Conservation (phyloP, 495 filamentous ascomycete species). For the Lindgomyces ingoldianus region DNA sequence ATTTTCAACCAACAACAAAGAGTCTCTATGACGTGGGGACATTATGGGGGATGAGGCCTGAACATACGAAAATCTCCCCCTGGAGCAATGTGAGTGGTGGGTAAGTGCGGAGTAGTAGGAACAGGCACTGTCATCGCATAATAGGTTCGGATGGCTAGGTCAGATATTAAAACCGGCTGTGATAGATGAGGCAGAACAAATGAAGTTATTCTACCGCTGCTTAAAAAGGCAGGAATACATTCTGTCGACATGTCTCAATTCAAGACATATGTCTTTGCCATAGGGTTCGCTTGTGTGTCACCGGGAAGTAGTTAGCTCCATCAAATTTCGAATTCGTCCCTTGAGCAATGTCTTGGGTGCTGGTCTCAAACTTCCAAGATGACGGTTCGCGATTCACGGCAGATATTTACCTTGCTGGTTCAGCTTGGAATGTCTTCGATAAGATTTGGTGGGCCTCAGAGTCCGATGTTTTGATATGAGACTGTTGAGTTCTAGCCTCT, state of each 20-base stretch:
- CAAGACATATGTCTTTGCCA: background rate
- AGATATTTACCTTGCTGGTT: conserved; percentile 65
- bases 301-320: background rate
- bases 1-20: no score
- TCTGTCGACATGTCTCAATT: background rate
- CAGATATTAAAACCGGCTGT: background rate
- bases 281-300: background rate
- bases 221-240: background rate
- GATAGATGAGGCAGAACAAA: background rate
- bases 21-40: no score
- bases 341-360: conserved; percentile 66
- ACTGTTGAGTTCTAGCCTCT: conserved; percentile 56
- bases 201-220: background rate
- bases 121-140: background rate
- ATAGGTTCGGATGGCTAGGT: background rate
- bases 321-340: background rate
- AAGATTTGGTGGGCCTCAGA: conserved; percentile 64
- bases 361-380: conserved; percentile 59
- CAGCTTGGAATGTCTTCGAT: conserved; percentile 69
- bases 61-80: no score
- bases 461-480: conserved; percentile 74
- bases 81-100: background rate
- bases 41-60: no score
- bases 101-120: background rate
- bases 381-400: conserved; percentile 56